Percentiles rank a stretch among this genome's conserved stretches.
These are phyloP conservation scores for Rhodotorula kratochvilovae DNA, from an alignment of 768 basidiomycete genomes.

Conservation along the genomic window DNA sequence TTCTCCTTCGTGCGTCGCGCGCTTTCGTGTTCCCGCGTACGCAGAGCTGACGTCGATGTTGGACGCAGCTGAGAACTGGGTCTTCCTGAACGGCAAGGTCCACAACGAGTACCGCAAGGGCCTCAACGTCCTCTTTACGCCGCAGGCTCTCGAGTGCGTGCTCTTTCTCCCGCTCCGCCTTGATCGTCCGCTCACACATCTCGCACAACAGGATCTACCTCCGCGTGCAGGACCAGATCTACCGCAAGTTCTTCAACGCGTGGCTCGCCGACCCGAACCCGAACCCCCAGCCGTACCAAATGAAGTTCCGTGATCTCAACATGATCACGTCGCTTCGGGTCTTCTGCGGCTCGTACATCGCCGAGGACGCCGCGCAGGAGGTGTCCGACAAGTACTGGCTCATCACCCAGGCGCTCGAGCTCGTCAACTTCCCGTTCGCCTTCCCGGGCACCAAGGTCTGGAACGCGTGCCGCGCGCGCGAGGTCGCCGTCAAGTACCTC, in stretches of 20 bases:
- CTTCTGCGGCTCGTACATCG: constrained; percentile 87
- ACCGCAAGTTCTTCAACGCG: constrained; percentile 65
- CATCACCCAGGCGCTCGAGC: constrained; percentile 89
- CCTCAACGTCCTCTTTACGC: constrained; percentile 86
- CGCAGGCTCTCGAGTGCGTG: constrained; percentile 78
- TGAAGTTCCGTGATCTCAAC: constrained; percentile 84
- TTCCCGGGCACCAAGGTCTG: constrained; percentile 95
- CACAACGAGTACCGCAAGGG: constrained; percentile 92
- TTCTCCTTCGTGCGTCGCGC: constrained; percentile 57
- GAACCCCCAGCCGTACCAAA: constrained; percentile 62
- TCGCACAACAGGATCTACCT: constrained; percentile 66
- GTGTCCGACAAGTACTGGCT: constrained; percentile 93
- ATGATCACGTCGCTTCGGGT: constrained; percentile 96
- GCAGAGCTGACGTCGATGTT: background rate
- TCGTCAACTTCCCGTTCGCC: constrained; percentile 96
- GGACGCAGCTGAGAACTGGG: constrained; percentile 51
- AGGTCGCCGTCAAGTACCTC: constrained; percentile 68
- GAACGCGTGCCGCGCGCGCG: constrained; percentile 85
- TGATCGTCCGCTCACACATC: background rate
- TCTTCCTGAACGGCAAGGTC: constrained; percentile 90
- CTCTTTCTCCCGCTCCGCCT: background rate
- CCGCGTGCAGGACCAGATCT: constrained; percentile 71
- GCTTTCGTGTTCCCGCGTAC: accelerated
- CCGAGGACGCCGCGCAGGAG: constrained; percentile 68
- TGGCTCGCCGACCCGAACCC: constrained; percentile 62